Conservation (phyloP, 805 yeast species). For the Cyberlindnera sargentensis region DNA sequence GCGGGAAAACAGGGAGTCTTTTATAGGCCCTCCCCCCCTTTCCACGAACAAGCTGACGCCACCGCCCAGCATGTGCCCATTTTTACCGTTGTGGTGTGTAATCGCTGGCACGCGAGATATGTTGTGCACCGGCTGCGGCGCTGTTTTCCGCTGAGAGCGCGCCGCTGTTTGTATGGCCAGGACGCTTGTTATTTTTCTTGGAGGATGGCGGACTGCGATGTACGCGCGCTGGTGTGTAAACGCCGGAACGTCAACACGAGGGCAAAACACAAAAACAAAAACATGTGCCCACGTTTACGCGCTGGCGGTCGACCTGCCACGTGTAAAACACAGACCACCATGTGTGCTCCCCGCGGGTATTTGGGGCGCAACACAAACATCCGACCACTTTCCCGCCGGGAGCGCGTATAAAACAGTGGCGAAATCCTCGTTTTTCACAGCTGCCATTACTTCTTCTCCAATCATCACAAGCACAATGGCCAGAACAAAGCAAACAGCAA, state of each 20-base stretch:
- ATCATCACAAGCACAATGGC: constrained; percentile 49
- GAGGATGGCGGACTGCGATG: too few relatives aligned
- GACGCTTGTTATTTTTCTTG: not conserved
- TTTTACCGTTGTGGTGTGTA: constrained; percentile 1
- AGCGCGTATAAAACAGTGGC: not conserved
- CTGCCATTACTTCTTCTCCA: not conserved
- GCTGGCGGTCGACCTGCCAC: too few relatives aligned
- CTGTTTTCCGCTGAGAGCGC: not conserved
- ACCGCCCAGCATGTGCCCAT: not conserved
- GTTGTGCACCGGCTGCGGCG: constrained; percentile 1
- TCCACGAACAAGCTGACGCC: not conserved
- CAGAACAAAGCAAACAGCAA: constrained; percentile 88
- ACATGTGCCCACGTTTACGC: too few relatives aligned
- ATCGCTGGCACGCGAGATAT: not conserved
- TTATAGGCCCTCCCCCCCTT: not conserved
- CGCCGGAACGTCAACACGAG: too few relatives aligned
- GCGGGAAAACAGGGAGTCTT: not conserved
- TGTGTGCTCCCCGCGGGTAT: too few relatives aligned
- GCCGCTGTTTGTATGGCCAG: constrained; percentile 1
- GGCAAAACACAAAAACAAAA: too few relatives aligned
- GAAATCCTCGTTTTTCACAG: not conserved
- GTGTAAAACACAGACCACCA: too few relatives aligned
- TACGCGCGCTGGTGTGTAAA: too few relatives aligned
- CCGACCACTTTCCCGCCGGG: not conserved
- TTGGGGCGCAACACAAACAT: too few relatives aligned